phyloP scores from a whole-genome alignment of 1,284 basidiomycete genomes.

The Ceratobasidium sp. region DNA sequence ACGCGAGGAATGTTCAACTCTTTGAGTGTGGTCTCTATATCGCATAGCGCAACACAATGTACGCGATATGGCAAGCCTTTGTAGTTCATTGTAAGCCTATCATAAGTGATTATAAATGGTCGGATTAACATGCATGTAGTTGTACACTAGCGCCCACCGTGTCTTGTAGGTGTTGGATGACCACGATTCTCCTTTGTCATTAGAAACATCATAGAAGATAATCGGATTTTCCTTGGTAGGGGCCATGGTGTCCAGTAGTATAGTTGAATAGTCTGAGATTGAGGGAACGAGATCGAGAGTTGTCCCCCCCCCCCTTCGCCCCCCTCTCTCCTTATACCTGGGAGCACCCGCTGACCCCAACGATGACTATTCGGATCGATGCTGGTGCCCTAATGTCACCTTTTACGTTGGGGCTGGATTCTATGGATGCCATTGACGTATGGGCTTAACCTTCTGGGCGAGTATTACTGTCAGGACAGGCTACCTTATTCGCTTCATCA shows the following conservation, averaged over 20 bases:
- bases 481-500: no score
- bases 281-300: no score
- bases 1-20: conserved; percentile 11
- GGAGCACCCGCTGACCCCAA: no score
- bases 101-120: not conserved
- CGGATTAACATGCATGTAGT: not conserved
- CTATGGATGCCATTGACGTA: no score
- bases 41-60: conserved; percentile 41
- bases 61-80: conserved; percentile 44
- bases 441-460: no score
- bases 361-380: no score
- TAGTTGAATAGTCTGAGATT: no score
- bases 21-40: conserved; percentile 41
- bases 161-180: conserved; percentile 8
- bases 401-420: no score
- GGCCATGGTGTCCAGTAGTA: not conserved
- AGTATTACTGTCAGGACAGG: no score
- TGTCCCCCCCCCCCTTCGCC: no score
- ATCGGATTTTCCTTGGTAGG: conserved; percentile 14
- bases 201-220: conserved; percentile 20
- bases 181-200: not conserved
- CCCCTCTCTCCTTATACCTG: no score
- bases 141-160: not conserved
- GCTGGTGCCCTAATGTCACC: no score
- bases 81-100: conserved; percentile 42